Evolutionary conservation across 495 filamentous ascomycete genomes (phyloP).

Genomic region (Neurospora hispaniola): DNA sequence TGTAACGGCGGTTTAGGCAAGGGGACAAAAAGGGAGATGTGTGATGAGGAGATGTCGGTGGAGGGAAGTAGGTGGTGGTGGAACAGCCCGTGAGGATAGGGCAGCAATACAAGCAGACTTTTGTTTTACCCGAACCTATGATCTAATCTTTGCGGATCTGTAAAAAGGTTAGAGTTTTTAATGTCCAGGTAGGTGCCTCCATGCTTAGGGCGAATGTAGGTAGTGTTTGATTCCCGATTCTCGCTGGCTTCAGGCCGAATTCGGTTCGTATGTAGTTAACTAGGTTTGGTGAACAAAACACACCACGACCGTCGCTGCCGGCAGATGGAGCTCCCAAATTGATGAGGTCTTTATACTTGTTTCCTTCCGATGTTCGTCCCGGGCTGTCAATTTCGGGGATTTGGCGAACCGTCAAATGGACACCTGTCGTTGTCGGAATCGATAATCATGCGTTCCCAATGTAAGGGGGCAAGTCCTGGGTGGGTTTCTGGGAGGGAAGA

Average conservation of each 20-base stretch:
- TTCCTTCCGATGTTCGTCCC: too few relatives aligned
- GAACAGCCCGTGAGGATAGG: background rate
- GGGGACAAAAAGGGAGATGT: background rate
- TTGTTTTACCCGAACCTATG: background rate
- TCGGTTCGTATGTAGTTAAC: background rate
- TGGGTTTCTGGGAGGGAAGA: background rate
- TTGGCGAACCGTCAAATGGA: background rate
- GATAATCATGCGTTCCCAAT: background rate
- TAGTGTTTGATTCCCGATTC: background rate
- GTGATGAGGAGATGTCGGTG: background rate
- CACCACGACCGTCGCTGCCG: background rate
- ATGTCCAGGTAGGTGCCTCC: background rate
- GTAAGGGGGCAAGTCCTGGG: background rate
- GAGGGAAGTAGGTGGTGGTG: background rate
- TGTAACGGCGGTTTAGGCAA: background rate
- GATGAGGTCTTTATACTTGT: background rate
- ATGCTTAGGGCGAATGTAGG: background rate
- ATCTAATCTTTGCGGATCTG: background rate
- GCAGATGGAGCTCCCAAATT: background rate
- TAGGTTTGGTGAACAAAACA: background rate
- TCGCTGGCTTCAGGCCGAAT: background rate
- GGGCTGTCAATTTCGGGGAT: background rate
- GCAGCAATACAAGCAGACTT: background rate
- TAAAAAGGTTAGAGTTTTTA: background rate
- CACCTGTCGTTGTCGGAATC: background rate